phyloP scores from a whole-genome alignment of 768 basidiomycete genomes.

The Russula olivacea region DNA sequence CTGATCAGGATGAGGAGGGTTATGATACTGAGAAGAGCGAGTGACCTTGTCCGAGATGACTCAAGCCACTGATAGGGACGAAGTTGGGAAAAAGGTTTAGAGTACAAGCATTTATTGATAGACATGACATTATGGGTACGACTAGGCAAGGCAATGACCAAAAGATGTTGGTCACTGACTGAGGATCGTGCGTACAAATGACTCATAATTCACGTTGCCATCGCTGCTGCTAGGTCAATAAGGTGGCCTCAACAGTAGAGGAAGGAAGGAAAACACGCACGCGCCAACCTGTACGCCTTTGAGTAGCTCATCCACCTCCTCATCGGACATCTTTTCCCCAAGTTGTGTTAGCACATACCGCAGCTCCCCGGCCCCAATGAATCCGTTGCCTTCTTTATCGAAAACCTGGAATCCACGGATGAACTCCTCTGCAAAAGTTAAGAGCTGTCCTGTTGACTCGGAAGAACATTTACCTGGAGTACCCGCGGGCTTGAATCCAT shows the following conservation, averaged over 20 bases:
- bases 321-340: conserved; percentile 97
- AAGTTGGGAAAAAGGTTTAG: not conserved
- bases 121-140: conserved; percentile 5
- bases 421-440: conserved; percentile 73
- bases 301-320: conserved; percentile 95
- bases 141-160: not conserved
- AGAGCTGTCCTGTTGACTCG: not conserved
- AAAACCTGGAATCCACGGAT: conserved; percentile 99
- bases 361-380: conserved; percentile 86
- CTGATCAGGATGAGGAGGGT: conserved; percentile 17
- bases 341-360: conserved; percentile 81
- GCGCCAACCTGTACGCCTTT: conserved; percentile 91
- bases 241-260: conserved; percentile 4
- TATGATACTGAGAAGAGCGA: conserved; percentile 26
- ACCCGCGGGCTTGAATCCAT: conserved; percentile 96
- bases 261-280: conserved; percentile 41
- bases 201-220: conserved; percentile 96
- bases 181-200: conserved; percentile 90
- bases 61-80: not conserved
- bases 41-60: not conserved
- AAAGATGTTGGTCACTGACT: conserved; percentile 53
- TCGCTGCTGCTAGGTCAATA: conserved; percentile 48
- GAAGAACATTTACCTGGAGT: conserved; percentile 70
- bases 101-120: conserved; percentile 9
- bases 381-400: conserved; percentile 91